Evolutionary conservation across 345 rosid species (phyloP), one percentile per base, ranked within the genome.

Genomic region (Euphorbia pulcherrima): DNA sequence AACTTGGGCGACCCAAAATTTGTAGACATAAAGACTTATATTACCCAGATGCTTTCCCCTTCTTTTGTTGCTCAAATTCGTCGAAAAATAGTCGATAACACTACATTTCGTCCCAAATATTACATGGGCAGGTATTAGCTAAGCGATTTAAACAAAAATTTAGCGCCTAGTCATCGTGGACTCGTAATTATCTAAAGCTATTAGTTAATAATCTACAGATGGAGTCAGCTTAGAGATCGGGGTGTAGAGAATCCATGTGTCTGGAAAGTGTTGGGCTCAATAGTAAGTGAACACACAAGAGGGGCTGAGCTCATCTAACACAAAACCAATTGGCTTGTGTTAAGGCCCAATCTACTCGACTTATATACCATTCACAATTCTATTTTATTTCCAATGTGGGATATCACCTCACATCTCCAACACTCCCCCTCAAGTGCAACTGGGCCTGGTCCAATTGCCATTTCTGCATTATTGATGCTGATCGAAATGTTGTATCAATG

Each of bases 171-270:
- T 33, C 37, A 33, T 33, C 37, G 7, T 33, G 4, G 7, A 33
- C 37, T 7, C 3, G 37, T 33, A 33, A 33, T 33, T 33, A 33
- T n/a, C 59, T 62, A n/a, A 75, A 63, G 70, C 33, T 50, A n/a
- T 28, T 27, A 28, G 23, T 23, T 28, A 26, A 1, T 60, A 39
- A 62, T 39, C 54, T 53, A 40, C 76, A 92, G 97, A 75, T 94
- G 92, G 92, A 86, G 89, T 79, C 97, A 89, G 67, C 92, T 94
- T 0, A 70, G 84, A 76, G 99, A 94, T 81, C 97, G 86, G 12
- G 97, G 99, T n/a, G n/a, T n/a, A n/a, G n/a, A n/a, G n/a, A n/a
- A n/a, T n/a, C n/a, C n/a, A n/a, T n/a, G n/a, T n/a, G n/a, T n/a
- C n/a, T n/a, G n/a, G n/a, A n/a, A n/a, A n/a, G n/a, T n/a, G n/a